phyloP scores from a whole-genome alignment of 1,284 basidiomycete genomes.

The Acaromyces ingoldii region DNA sequence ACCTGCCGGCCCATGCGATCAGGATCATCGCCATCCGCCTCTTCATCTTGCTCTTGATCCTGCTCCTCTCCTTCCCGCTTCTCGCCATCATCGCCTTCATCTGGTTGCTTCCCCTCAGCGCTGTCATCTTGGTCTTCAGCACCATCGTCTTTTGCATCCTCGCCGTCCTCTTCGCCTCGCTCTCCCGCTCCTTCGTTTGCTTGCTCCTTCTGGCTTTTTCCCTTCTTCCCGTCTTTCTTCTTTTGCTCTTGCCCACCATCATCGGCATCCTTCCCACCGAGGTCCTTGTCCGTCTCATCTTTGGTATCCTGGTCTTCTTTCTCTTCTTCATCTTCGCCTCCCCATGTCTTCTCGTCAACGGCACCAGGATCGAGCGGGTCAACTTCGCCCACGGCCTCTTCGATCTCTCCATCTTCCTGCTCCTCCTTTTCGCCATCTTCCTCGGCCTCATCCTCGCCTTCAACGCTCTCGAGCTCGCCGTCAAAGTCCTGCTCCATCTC shows the following conservation, averaged over 20 bases:
- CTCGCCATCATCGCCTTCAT: conserved; percentile 19
- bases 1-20: conserved; percentile 48
- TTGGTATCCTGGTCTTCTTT: conserved; percentile 51
- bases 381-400: conserved; percentile 79
- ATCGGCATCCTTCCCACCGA: conserved; percentile 51
- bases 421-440: conserved; percentile 57
- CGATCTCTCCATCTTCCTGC: conserved; percentile 58
- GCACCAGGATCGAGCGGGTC: conserved; percentile 80
- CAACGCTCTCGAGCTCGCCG: conserved; percentile 65
- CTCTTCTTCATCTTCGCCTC: conserved; percentile 64
- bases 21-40: too few relatives aligned
- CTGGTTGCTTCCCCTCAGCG: conserved; percentile 12
- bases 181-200: conserved; percentile 14
- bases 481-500: conserved; percentile 62
- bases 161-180: conserved; percentile 10
- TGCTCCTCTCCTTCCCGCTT: conserved; percentile 36
- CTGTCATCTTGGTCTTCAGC: conserved; percentile 14
- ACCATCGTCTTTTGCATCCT: neutral
- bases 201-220: conserved; percentile 53
- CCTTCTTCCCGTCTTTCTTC: conserved; percentile 18
- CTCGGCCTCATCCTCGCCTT: conserved; percentile 60
- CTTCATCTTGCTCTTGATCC: conserved; percentile 50
- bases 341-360: conserved; percentile 96
- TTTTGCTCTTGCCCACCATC: too few relatives aligned
- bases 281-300: conserved; percentile 53